Evolutionary conservation across 352 stramenopile genomes (phyloP).

Genomic region (Phytophthora parvispora): DNA sequence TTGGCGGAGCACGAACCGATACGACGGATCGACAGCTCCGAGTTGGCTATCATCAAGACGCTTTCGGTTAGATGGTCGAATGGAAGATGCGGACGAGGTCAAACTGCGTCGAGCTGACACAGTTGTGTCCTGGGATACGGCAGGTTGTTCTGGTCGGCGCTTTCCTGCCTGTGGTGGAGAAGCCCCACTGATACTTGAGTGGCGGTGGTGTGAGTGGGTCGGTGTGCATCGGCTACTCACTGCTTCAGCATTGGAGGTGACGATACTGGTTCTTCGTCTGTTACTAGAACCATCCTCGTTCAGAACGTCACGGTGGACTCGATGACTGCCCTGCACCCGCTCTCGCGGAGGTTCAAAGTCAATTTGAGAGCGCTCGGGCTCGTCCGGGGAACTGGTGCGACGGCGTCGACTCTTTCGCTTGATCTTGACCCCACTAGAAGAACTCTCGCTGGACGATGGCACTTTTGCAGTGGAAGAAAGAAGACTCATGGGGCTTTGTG

Average conservation of each 20-base stretch:
- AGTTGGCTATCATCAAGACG: slow-evolving; percentile 12
- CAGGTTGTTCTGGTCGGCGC: not conserved
- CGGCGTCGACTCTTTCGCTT: slow-evolving; percentile 36
- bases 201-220: slow-evolving; percentile 2
- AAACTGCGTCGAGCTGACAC: slow-evolving; percentile 24
- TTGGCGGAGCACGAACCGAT: not conserved
- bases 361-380: not conserved
- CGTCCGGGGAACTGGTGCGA: slow-evolving; percentile 9
- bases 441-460: slow-evolving; percentile 4
- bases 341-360: slow-evolving; percentile 16
- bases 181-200: not conserved
- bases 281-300: not conserved
- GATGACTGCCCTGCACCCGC: not conserved
- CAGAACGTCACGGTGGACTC: slow-evolving; percentile 6
- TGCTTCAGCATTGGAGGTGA: not conserved
- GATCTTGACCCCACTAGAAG: slow-evolving; percentile 9
- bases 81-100: slow-evolving; percentile 56
- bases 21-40: not conserved
- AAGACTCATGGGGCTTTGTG: slow-evolving; percentile 20
- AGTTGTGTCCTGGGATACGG: slow-evolving; percentile 1
- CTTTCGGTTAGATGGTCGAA: slow-evolving; percentile 52
- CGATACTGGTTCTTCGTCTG: slow-evolving; percentile 1
- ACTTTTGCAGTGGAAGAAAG: slow-evolving; percentile 12
- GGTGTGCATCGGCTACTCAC: slow-evolving; percentile 20
- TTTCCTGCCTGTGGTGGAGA: slow-evolving; percentile 1